Conservation (phyloP, 305 asterid genomes). For the Fraxinus greggii region DNA sequence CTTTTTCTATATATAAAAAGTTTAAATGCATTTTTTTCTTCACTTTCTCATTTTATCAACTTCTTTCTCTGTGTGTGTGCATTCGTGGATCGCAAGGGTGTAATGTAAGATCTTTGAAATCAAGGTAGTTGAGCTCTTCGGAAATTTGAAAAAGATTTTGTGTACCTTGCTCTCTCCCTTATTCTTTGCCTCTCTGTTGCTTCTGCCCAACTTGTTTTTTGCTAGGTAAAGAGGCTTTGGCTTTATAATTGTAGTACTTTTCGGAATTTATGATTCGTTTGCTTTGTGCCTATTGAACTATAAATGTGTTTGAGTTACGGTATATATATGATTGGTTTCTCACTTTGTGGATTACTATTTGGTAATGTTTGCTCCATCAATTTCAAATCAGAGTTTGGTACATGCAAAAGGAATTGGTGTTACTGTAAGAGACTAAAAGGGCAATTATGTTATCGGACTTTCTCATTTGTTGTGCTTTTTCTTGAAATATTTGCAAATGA, state of each 20-base stretch:
- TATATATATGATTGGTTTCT: background rate
- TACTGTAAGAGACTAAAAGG: background rate
- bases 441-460: background rate
- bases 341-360: background rate
- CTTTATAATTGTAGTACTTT: background rate
- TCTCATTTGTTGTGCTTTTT: background rate
- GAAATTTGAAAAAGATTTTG: background rate
- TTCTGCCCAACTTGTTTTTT: background rate
- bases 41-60: background rate
- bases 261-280: background rate
- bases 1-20: background rate
- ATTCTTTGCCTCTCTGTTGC: background rate
- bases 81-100: background rate
- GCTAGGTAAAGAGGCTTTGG: constrained; percentile 1
- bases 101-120: background rate
- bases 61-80: background rate
- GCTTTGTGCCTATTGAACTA: background rate
- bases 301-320: background rate
- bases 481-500: background rate
- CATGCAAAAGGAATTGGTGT: background rate
- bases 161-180: background rate
- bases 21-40: background rate
- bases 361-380: background rate
- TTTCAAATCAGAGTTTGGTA: background rate
- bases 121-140: background rate